Evolutionary conservation across 2,329 filamentous ascomycete genomes (phyloP).

Genomic region (Juglanconis oblonga): DNA sequence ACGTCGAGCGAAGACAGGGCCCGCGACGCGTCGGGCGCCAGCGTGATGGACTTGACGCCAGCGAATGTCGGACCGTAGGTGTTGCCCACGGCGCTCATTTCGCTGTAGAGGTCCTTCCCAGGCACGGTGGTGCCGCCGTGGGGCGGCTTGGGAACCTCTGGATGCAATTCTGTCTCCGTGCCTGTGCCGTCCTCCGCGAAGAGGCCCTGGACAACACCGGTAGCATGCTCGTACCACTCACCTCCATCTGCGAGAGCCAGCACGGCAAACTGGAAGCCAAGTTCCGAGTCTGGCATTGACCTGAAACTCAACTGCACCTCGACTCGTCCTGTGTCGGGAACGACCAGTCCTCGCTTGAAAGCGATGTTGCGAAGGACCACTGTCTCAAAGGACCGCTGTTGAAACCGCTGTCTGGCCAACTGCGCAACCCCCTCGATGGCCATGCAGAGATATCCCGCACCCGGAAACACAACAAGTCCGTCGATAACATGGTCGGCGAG

Average conservation of each 20-base stretch:
- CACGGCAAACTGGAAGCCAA: not conserved
- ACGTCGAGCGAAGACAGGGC: not conserved
- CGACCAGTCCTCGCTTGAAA: not conserved
- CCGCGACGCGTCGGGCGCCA: not conserved
- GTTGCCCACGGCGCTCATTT: not conserved
- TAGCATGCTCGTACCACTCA: not conserved
- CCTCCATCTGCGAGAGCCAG: not conserved
- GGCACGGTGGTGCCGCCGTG: not conserved
- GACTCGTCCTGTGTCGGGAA: not conserved
- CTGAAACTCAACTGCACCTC: constrained; percentile 2
- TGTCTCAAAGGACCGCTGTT: not conserved
- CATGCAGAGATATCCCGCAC: constrained; percentile 19
- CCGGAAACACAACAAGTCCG: constrained; percentile 20
- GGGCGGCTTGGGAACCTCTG: too few relatives aligned
- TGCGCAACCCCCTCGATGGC: constrained; percentile 20
- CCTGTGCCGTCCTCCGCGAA: not conserved
- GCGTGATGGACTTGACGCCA: not conserved
- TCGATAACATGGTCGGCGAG: constrained; percentile 26
- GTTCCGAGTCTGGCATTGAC: not conserved
- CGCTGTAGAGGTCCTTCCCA: not conserved
- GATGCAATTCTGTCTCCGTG: not conserved
- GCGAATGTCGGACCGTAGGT: not conserved
- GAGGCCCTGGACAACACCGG: not conserved
- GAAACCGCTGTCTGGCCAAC: constrained; percentile 3
- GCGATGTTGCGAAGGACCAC: not conserved